Conservation (phyloP, 257 asterid species). For the Rauvolfia tetraphylla region DNA sequence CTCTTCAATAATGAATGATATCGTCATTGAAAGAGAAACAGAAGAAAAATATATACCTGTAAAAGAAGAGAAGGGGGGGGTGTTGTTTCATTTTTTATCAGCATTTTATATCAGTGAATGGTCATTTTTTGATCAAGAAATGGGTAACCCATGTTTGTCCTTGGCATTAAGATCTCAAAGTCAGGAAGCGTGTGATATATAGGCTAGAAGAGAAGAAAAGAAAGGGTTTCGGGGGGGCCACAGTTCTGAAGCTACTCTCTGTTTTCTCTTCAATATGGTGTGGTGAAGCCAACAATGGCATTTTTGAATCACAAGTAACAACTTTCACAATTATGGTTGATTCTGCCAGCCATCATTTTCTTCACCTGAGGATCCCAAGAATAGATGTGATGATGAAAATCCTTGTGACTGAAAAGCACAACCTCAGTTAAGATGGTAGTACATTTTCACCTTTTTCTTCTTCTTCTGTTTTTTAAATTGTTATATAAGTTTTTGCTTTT, state of each 20-base stretch:
- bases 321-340: slow-evolving; percentile 7
- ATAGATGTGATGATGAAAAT: not conserved
- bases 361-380: slow-evolving; percentile 12
- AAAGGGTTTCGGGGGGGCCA: not conserved
- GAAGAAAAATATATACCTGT: not conserved
- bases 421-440: not conserved
- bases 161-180: not conserved
- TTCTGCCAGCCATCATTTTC: slow-evolving; percentile 4
- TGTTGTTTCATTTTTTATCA: too few species aligned
- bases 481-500: not conserved
- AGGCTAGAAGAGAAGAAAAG: too few species aligned
- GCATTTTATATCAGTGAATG: not conserved
- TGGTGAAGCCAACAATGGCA: slow-evolving; percentile 5
- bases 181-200: not conserved
- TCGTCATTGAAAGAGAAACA: not conserved
- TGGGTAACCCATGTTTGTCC: slow-evolving; percentile 9
- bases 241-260: not conserved
- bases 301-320: slow-evolving; percentile 7
- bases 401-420: slow-evolving; percentile 6
- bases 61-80: not conserved
- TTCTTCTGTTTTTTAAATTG: not conserved
- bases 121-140: slow-evolving; percentile 8
- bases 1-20: not conserved
- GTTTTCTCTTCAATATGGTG: not conserved
- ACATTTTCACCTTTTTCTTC: not conserved